phyloP scores from a whole-genome alignment of 169 alveolate genomes.

The Haemoproteus tartakovskyi region DNA sequence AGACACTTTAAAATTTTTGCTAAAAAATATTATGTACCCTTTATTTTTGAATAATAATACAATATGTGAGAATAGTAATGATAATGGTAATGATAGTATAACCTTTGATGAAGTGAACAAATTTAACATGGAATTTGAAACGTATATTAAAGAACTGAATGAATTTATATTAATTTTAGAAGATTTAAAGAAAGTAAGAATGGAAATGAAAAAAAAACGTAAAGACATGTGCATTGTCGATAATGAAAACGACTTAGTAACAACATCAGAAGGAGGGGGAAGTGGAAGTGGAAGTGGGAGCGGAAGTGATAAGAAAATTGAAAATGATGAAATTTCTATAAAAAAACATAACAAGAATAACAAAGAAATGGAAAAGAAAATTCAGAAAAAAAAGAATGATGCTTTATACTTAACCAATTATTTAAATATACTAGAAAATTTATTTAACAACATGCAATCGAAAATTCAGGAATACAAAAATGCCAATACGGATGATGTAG shows the following conservation, averaged over 20 bases:
- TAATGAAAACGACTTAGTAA: background rate
- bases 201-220: slow-evolving; percentile 18
- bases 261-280: no score
- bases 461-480: slow-evolving; percentile 54
- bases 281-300: no score
- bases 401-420: slow-evolving; percentile 48
- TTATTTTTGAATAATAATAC: slow-evolving; percentile 35
- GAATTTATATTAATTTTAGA: slow-evolving; percentile 64
- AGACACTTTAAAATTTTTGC: slow-evolving; percentile 61
- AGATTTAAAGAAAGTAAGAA: slow-evolving; percentile 45
- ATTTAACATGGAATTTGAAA: slow-evolving; percentile 58
- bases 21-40: slow-evolving; percentile 31
- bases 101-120: slow-evolving; percentile 38
- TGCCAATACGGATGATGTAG: slow-evolving; percentile 49
- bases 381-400: slow-evolving; percentile 45
- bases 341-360: background rate
- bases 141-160: slow-evolving; percentile 47
- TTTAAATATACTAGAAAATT: slow-evolving; percentile 53
- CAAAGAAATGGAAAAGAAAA: slow-evolving; percentile 25
- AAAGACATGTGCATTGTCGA: background rate
- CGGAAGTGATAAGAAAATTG: background rate
- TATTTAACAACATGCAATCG: slow-evolving; percentile 54
- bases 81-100: no score
- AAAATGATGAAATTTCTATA: background rate
- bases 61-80: slow-evolving; percentile 13